Percentiles rank a stretch among this genome's conserved stretches.
Evolutionary conservation across 148 eudicot genomes (phyloP).

Genomic region (Diospyros lotus): DNA sequence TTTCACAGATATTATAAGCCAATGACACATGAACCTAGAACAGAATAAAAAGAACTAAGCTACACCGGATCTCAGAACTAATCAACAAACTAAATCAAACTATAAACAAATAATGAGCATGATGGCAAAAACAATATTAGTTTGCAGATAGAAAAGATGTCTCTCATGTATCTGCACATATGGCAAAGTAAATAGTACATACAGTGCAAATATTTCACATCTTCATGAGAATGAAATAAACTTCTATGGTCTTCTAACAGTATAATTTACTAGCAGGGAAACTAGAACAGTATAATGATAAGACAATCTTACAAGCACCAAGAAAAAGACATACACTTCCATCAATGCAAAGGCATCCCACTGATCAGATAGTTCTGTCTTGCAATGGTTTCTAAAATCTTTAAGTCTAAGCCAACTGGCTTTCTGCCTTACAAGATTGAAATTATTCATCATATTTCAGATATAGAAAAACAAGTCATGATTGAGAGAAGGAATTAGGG

Average conservation of each 20-base stretch:
- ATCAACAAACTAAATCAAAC: too few species aligned
- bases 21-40: too few species aligned
- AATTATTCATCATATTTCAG: neutral
- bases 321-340: slow-evolving; percentile 25
- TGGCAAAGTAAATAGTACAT: neutral
- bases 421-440: slow-evolving; percentile 41
- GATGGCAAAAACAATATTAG: neutral
- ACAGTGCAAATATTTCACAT: neutral
- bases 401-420: slow-evolving; percentile 37
- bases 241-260: neutral
- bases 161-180: slow-evolving; percentile 1
- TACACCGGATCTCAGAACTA: too few species aligned
- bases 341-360: slow-evolving; percentile 26
- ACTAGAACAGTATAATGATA: neutral
- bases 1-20: too few species aligned
- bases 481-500: neutral
- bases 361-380: slow-evolving; percentile 39
- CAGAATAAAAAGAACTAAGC: too few species aligned
- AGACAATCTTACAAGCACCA: slow-evolving; percentile 21
- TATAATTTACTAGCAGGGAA: neutral
- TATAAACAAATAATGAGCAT: neutral
- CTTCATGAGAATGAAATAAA: neutral
- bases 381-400: slow-evolving; percentile 55
- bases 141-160: neutral
- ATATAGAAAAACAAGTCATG: neutral